Percentiles rank a stretch among this genome's conserved stretches.
Evolutionary conservation across 768 basidiomycete species (phyloP).

Genomic region (Boletales sp.): DNA sequence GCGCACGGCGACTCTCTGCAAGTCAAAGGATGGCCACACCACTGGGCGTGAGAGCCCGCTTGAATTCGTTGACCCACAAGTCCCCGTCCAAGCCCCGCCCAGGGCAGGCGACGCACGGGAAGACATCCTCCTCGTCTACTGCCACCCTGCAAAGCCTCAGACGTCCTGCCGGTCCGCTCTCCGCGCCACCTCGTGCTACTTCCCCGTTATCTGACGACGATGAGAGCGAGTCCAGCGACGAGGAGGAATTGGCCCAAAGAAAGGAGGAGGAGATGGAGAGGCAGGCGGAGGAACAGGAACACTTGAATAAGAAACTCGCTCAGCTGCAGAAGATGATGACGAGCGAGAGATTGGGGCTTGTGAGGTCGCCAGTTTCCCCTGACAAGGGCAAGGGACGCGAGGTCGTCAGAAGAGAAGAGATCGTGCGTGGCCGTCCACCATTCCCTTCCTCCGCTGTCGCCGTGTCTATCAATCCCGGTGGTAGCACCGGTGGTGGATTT

Average conservation of each 20-base stretch:
- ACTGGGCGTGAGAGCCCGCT: conserved; percentile 63
- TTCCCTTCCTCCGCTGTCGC: conserved; percentile 17
- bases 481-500: conserved; percentile 13
- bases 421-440: conserved; percentile 42
- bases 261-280: conserved; percentile 71
- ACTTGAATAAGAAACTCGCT: conserved; percentile 61
- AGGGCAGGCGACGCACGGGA: conserved; percentile 28
- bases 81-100: conserved; percentile 35
- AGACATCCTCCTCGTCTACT: conserved; percentile 65
- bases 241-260: conserved; percentile 48
- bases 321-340: conserved; percentile 73
- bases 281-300: conserved; percentile 62
- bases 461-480: not conserved
- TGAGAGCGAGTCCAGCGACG: conserved; percentile 55
- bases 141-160: conserved; percentile 59
- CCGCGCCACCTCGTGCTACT: conserved; percentile 35
- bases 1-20: conserved; percentile 29
- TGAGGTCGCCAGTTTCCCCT: conserved; percentile 35
- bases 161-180: conserved; percentile 21
- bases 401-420: conserved; percentile 15
- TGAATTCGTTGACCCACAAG: conserved; percentile 63
- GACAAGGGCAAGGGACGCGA: conserved; percentile 37
- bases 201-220: conserved; percentile 53
- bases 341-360: conserved; percentile 67
- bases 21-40: conserved; percentile 51